Evolutionary conservation across 1,284 basidiomycete genomes (phyloP), one percentile per base, ranked within the genome.

Genomic region (Amylostereum areolatum): DNA sequence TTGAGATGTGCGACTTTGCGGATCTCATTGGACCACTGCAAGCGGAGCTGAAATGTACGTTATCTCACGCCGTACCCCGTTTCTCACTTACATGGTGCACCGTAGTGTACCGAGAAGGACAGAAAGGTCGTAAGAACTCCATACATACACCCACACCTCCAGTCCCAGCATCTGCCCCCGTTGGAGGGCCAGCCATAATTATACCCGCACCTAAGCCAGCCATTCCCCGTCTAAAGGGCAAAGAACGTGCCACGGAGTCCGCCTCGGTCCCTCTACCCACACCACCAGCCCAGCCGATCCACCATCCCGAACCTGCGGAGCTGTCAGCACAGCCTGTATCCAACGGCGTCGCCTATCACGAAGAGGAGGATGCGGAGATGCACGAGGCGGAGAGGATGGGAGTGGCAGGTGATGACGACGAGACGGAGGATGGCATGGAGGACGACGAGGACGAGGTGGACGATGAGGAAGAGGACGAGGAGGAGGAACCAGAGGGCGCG

Each of bases 1-100:
- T 94, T 4, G 88, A 89, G 57, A 72, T 83, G 44, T 74, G 93
- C 43, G 89, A 92, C 55, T 86, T 95, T 57, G 81, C 82, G 3
- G 87, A 91, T 55, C 72, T 93, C 43, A 76, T 85, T 1, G 78
- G 80, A 31, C 68, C 74, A 25, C 69, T 94, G 4, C 85, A 89
- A 55, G 70, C 67, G 0, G 90, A 95, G 61, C 75, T 96, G 5
- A 72, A 80, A 52, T 73, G 92, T 90, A 55, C 55, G 74, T 24
- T 32, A 43, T 36, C 27, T 32, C 6, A 28, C 8, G 24, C 29
- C 3, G 33, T 18, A 18, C 11, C 4, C n/a, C 27, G 28, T 0
- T 11, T 41, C 41, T 9, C 39, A 25, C 30, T 6, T 11, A 3
- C 46, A 36, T 39, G 3, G n/a, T 31, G 12, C 27, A 45, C 36